Conservation (phyloP, 495 filamentous ascomycete species). For the Amphirosellinia nigrospora region DNA sequence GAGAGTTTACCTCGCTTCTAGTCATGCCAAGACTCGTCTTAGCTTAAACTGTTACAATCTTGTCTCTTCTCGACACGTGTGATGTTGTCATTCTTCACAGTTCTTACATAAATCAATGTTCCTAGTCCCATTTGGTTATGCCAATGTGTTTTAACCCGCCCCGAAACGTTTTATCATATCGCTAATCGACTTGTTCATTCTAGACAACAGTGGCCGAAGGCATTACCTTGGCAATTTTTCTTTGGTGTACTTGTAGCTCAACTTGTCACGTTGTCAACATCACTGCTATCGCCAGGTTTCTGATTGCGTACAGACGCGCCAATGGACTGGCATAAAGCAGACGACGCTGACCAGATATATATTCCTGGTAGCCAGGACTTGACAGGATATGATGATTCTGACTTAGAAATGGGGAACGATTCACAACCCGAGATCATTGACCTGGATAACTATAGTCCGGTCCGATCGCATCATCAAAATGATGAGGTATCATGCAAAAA, state of each 20-base stretch:
- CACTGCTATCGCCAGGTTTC: neutral
- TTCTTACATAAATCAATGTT: neutral
- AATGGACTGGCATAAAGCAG: constrained; percentile 4
- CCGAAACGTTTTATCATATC: neutral
- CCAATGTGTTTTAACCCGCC: neutral
- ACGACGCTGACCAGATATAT: neutral
- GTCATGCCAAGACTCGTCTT: neutral
- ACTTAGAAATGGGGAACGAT: neutral
- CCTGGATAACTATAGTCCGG: neutral
- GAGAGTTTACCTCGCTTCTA: neutral
- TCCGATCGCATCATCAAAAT: neutral
- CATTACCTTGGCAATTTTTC: neutral
- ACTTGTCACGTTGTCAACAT: neutral
- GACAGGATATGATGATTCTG: neutral
- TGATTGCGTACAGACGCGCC: neutral
- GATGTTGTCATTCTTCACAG: neutral
- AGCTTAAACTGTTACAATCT: neutral
- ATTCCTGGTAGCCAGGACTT: neutral
- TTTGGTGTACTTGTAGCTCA: neutral
- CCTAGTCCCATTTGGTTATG: neutral
- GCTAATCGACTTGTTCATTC: neutral
- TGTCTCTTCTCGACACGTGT: neutral
- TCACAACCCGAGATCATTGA: neutral
- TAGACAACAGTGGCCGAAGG: neutral
- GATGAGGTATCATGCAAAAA: constrained; percentile 31